A percentile compares a stretch with the other conserved stretches of the same genome.
Conservation (phyloP, 1,284 basidiomycete species). For the Ustilago loliicola region DNA sequence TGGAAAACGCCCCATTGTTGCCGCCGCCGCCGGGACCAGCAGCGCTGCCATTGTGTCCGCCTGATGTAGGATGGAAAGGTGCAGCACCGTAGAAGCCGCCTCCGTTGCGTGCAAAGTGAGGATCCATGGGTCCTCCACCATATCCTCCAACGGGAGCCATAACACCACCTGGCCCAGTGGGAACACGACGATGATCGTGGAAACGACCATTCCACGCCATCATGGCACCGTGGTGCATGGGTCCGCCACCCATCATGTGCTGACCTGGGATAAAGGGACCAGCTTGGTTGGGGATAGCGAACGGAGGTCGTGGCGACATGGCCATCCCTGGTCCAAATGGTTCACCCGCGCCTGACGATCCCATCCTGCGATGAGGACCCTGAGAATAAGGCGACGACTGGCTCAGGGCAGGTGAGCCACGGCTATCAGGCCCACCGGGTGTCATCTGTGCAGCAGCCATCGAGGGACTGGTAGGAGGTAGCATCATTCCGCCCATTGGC, state of each 20-base stretch:
- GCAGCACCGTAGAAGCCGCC: slow-evolving; percentile 23
- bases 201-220: slow-evolving; percentile 44
- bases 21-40: not conserved
- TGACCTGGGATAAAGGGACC: slow-evolving; percentile 37
- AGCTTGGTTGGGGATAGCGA: slow-evolving; percentile 36
- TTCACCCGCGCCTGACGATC: slow-evolving; percentile 24
- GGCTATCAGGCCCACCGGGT: slow-evolving; percentile 20
- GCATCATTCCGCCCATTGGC: slow-evolving; percentile 25
- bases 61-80: slow-evolving; percentile 9
- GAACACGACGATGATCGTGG: slow-evolving; percentile 49
- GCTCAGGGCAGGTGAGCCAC: slow-evolving; percentile 31
- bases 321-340: slow-evolving; percentile 24
- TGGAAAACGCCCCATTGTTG: slow-evolving; percentile 5
- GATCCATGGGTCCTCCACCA: slow-evolving; percentile 26
- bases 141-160: slow-evolving; percentile 40
- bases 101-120: slow-evolving; percentile 23
- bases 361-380: slow-evolving; percentile 33
- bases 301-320: slow-evolving; percentile 39
- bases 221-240: too few species aligned
- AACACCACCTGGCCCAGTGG: slow-evolving; percentile 47
- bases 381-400: slow-evolving; percentile 34
- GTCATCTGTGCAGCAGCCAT: slow-evolving; percentile 26
- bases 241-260: slow-evolving; percentile 29
- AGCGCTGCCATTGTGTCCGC: too few species aligned
- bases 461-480: slow-evolving; percentile 42